Percentiles rank a stretch among this genome's conserved stretches.
Evolutionary conservation across 805 yeast genomes (phyloP).

Genomic region (Nakazawaea peltata): DNA sequence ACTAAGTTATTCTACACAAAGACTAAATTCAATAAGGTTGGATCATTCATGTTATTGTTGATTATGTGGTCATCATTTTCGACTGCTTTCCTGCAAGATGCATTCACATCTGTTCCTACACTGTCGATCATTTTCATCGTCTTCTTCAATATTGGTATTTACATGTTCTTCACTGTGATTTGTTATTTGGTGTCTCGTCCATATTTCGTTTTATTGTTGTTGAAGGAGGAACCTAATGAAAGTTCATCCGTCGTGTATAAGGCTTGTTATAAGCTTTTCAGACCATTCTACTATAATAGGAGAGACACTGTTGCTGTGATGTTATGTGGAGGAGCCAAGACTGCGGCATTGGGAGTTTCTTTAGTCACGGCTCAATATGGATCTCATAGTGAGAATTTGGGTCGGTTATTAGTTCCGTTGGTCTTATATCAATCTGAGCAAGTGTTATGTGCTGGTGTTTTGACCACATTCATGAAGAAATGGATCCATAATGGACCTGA

Average conservation of each 20-base stretch:
- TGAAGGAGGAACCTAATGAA: slow-evolving; percentile 39
- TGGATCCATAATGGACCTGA: slow-evolving; percentile 46
- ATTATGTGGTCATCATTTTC: slow-evolving; percentile 77
- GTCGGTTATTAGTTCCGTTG: slow-evolving; percentile 69
- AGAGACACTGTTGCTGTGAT: slow-evolving; percentile 70
- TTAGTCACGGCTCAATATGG: slow-evolving; percentile 72
- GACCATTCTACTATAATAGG: slow-evolving; percentile 65
- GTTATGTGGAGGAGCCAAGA: slow-evolving; percentile 90
- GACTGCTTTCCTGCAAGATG: slow-evolving; percentile 78
- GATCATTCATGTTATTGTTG: slow-evolving; percentile 69
- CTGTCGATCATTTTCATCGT: slow-evolving; percentile 68
- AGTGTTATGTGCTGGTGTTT: slow-evolving; percentile 70
- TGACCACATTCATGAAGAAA: slow-evolving; percentile 55
- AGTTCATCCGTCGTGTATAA: slow-evolving; percentile 36
- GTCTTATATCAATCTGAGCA: slow-evolving; percentile 86
- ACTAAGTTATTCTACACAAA: slow-evolving; percentile 51
- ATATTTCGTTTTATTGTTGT: slow-evolving; percentile 34
- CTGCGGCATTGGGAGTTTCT: slow-evolving; percentile 88
- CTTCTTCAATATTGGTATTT: slow-evolving; percentile 76
- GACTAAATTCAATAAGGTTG: slow-evolving; percentile 61
- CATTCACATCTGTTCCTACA: slow-evolving; percentile 64
- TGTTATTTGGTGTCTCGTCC: slow-evolving; percentile 60
- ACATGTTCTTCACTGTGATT: slow-evolving; percentile 64
- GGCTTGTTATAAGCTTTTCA: slow-evolving; percentile 32
- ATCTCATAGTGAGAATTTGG: slow-evolving; percentile 47